Base-by-base conservation (phyloP, 805 yeast genomes). In the Ogataea nonfermentans region DNA sequence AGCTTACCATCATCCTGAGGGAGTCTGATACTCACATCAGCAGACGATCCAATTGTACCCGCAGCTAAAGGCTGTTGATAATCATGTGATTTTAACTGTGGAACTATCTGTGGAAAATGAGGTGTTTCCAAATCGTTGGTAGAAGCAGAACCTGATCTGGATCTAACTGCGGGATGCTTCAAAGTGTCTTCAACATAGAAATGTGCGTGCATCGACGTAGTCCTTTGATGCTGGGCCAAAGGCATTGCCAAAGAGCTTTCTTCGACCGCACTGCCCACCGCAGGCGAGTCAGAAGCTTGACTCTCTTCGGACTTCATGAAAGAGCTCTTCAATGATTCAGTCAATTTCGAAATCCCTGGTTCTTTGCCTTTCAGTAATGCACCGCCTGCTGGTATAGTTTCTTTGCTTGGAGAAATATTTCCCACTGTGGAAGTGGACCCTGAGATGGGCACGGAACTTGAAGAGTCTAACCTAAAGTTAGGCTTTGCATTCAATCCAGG, bases 171-270 rank as follows among this genome's bases (percentile, higher is more conserved):
- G 3, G 61, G 56, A 51, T 73, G 80, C 53, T 76, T 81, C n/a
- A 78, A 56, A 2, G 82, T 70, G 41, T 84, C 90, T 45, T 80
- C 84, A 8, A 78, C 79, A 49, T 73, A 74, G 56, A 85, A 85
- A 61, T 84, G 95, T 0, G 93, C 89, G 62, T 85, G 95, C 46
- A 81, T 81, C 1, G 85, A 74, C 12, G 84, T 72, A 14, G 73
- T 56, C 57, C 78, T 74, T 49, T 75, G 74, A 53, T 39, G 42
- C 14, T 76, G 83, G 1, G 41, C 35, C 6, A 48, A 35, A 17
- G 41, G 26, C 32, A 26, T 23, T 14, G 36, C 40, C 13, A 29
- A 14, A 4, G 34, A 24, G 13, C 30, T 35, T 9, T 40, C 46
- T 24, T 33, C 40, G 4, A 29, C 12, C 2, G 45, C 33, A 15